Conservation (phyloP, 2,329 filamentous ascomycete genomes). For the Aspergillus pseudoviridinutans region DNA sequence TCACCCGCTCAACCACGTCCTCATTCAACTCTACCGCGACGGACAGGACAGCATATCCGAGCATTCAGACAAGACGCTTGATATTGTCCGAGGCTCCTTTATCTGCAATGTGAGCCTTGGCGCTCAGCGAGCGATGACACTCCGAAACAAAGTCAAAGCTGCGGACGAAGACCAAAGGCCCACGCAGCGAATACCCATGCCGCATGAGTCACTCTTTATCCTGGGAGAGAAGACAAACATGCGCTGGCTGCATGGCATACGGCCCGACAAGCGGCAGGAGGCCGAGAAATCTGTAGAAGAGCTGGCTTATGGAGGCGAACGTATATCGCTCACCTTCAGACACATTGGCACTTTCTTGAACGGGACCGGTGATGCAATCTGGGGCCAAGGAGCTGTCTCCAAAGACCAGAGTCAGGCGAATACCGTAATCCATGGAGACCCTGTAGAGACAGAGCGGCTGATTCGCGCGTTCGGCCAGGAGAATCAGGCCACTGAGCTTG, state of each 20-base stretch:
- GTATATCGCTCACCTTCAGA: conserved; percentile 90
- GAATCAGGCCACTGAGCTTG: conserved; percentile 68
- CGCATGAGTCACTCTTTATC: conserved; percentile 84
- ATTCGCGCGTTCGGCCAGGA: conserved; percentile 78
- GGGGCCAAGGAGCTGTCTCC: conserved; percentile 81
- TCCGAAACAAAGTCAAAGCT: conserved; percentile 63
- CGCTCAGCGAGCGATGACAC: conserved; percentile 81
- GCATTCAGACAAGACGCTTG: conserved; percentile 94
- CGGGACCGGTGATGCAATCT: conserved; percentile 63
- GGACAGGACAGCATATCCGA: conserved; percentile 92
- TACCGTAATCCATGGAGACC: conserved; percentile 66
- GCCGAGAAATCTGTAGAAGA: conserved; percentile 67
- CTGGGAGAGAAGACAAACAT: conserved; percentile 79
- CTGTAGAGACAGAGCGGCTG: conserved; percentile 59
- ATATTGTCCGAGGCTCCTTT: conserved; percentile 73
- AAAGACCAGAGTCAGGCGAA: conserved; percentile 62
- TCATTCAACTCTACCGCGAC: conserved; percentile 90
- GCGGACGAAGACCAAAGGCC: conserved; percentile 41
- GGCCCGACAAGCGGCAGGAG: conserved; percentile 71
- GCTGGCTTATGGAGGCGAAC: conserved; percentile 66
- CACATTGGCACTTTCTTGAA: conserved; percentile 81
- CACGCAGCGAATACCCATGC: conserved; percentile 67
- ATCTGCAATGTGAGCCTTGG: conserved; percentile 96
- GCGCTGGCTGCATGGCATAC: conserved; percentile 89
- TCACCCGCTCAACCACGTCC: conserved; percentile 80